Percentiles rank a stretch among this genome's conserved stretches.
phyloP scores from a whole-genome alignment of 495 filamentous ascomycete genomes.

The Baudoinia panamericana region DNA sequence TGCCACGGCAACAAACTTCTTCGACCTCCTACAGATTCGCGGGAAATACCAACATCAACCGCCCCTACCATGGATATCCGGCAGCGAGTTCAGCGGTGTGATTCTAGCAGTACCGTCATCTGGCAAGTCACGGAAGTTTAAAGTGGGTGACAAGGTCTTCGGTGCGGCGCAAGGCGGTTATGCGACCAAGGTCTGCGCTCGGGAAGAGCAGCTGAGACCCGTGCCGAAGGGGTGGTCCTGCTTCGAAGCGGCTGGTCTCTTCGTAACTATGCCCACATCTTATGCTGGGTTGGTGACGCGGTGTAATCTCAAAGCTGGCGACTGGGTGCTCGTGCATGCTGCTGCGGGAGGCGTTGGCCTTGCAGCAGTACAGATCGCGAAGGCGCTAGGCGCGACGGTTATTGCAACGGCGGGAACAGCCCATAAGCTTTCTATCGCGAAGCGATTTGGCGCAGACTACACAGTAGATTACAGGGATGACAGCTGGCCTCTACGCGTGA shows the following conservation, averaged over 20 bases:
- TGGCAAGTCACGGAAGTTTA: slow-evolving; percentile 39
- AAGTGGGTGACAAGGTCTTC: slow-evolving; percentile 70
- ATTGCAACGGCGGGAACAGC: slow-evolving; percentile 73
- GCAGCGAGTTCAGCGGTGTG: slow-evolving; percentile 73
- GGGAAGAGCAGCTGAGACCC: slow-evolving; percentile 53
- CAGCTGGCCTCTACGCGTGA: slow-evolving; percentile 65
- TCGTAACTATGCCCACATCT: slow-evolving; percentile 81
- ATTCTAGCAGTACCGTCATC: slow-evolving; percentile 51
- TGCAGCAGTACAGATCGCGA: slow-evolving; percentile 85
- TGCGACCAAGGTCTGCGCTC: slow-evolving; percentile 56
- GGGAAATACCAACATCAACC: slow-evolving; percentile 61
- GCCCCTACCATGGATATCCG: slow-evolving; percentile 70
- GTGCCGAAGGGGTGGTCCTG: slow-evolving; percentile 72
- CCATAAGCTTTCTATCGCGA: slow-evolving; percentile 67
- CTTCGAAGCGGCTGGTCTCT: slow-evolving; percentile 73
- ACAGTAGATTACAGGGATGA: slow-evolving; percentile 60
- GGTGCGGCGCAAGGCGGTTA: slow-evolving; percentile 79
- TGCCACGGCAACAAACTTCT: slow-evolving; percentile 86
- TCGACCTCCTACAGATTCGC: slow-evolving; percentile 81
- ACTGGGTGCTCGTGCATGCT: slow-evolving; percentile 84
- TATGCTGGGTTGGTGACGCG: slow-evolving; percentile 74
- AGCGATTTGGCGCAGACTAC: slow-evolving; percentile 70
- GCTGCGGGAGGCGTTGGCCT: slow-evolving; percentile 86
- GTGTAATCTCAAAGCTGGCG: slow-evolving; percentile 61
- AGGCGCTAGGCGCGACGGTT: slow-evolving; percentile 77